Evolutionary conservation across 2,329 filamentous ascomycete species (phyloP), one percentile per base, ranked within the genome.

Genomic region (Clonostachys solani): DNA sequence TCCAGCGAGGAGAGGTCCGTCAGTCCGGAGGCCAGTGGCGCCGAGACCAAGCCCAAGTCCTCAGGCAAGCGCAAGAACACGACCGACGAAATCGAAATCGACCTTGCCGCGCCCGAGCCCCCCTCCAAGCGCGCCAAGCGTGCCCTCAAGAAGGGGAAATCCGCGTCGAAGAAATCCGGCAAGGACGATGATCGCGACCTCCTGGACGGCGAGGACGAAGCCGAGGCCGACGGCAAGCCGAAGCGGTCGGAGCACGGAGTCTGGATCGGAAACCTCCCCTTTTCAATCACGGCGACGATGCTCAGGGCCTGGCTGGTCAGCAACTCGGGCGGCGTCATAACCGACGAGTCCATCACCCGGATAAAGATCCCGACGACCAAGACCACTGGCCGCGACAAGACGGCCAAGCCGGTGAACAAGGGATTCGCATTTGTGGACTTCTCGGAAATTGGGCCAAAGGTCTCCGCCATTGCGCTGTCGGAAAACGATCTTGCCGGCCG

Each of bases 351-450:
- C 51, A 94, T 99, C 55, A 95, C 91, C 2, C 81, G 94, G 50
- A 74, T 97, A 45, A 86, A 96, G 66, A 73, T 96, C 60, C 92
- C 92, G 1, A 79, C 71, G 8, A 75, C 72, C 49, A 85, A 79
- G 54, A 81, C 78, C 44, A 54, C 60, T 33, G 63, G 58, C 23
- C 60, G 61, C 23, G 61, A 62, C 36, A 66, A 60, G 54, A 55
- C 44, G 43, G 57, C 60, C 40, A 63, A 64, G 49, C 58, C 64
- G 5, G 48, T 52, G n/a, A 99, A 97, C 73, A 92, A 87, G 68
- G 95, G 94, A 15, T 99, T 96, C 62, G 94, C 94, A 47, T 99
- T 99, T 62, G 84, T 99, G 53, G 95, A 99, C 64, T 96, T 99
- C 62, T 73, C 82, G 42, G 86, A 79, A 19, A 78, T 85, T 38